phyloP scores from a whole-genome alignment of 805 yeast genomes.

The Maudiozyma saulgeensis region DNA sequence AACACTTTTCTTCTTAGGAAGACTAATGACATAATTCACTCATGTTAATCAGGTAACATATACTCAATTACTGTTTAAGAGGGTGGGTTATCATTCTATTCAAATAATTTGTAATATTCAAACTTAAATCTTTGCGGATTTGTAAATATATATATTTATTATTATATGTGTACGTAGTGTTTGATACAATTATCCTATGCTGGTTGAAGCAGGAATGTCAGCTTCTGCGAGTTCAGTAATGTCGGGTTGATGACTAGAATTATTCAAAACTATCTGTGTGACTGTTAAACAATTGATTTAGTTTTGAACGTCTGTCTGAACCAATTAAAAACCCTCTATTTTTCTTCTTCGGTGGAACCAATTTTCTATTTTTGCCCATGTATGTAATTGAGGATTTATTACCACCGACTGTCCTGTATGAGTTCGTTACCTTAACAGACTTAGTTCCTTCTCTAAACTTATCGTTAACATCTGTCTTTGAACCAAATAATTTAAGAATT shows the following conservation, averaged over 20 bases:
- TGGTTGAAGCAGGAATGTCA: too few relatives aligned
- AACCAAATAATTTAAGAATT: slow-evolving; percentile 36
- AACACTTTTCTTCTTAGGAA: too few relatives aligned
- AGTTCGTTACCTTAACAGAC: slow-evolving; percentile 42
- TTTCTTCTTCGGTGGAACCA: slow-evolving; percentile 20
- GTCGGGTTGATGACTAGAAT: neutral
- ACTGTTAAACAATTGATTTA: slow-evolving; percentile 12
- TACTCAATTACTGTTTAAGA: too few relatives aligned
- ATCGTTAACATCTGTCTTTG: slow-evolving; percentile 31
- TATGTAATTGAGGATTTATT: slow-evolving; percentile 50
- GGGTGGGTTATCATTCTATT: too few relatives aligned
- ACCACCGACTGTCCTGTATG: slow-evolving; percentile 46
- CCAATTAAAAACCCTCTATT: neutral
- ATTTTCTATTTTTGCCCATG: slow-evolving; percentile 33
- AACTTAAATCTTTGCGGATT: too few relatives aligned
- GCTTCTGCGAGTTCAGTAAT: too few relatives aligned
- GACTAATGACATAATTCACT: too few relatives aligned
- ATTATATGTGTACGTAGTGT: too few relatives aligned
- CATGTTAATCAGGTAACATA: too few relatives aligned
- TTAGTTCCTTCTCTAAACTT: slow-evolving; percentile 35
- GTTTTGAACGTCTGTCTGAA: neutral
- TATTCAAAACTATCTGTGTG: slow-evolving; percentile 16
- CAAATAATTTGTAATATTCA: too few relatives aligned
- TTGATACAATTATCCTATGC: too few relatives aligned
- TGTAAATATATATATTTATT: too few relatives aligned